Conservation (phyloP, 2,329 filamentous ascomycete genomes). For the Nigrospora oryzae region DNA sequence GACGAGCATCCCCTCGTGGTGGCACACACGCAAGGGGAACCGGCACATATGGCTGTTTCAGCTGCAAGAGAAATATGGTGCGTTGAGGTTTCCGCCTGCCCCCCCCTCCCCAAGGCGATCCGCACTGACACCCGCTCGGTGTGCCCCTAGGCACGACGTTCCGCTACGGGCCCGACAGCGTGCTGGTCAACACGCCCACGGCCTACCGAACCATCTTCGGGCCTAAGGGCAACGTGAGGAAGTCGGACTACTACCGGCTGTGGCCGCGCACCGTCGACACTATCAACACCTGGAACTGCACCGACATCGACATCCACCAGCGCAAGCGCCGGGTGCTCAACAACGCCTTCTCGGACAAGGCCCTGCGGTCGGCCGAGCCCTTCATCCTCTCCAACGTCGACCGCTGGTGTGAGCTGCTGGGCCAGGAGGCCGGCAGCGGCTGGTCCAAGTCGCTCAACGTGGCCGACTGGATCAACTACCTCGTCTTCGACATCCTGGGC, state of each 20-base stretch:
- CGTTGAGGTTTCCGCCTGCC: neutral
- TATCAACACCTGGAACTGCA: constrained; percentile 31
- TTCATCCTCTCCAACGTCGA: constrained; percentile 6
- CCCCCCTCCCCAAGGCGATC: neutral
- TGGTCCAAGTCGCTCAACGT: constrained; percentile 3
- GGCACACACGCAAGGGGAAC: neutral
- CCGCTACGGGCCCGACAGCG: neutral
- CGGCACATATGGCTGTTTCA: constrained; percentile 1
- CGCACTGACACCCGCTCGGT: neutral
- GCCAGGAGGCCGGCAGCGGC: constrained; percentile 4
- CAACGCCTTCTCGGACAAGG: constrained; percentile 32
- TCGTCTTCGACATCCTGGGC: constrained; percentile 7
- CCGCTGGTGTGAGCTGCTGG: constrained; percentile 4
- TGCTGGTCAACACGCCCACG: constrained; percentile 13
- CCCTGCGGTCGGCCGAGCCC: constrained; percentile 30
- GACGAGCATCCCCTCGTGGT: constrained; percentile 12
- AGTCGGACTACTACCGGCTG: constrained; percentile 5
- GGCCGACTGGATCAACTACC: constrained; percentile 4
- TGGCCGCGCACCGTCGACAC: constrained; percentile 4
- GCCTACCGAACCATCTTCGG: constrained; percentile 6
- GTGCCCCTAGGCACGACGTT: neutral
- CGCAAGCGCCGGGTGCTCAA: constrained; percentile 33
- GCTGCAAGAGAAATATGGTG: constrained; percentile 3
- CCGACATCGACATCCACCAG: constrained; percentile 30
- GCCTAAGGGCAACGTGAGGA: constrained; percentile 7